Percentiles rank a stretch among this genome's conserved stretches.
Conservation (phyloP, 768 basidiomycete species). For the Favolaschia claudopus region DNA sequence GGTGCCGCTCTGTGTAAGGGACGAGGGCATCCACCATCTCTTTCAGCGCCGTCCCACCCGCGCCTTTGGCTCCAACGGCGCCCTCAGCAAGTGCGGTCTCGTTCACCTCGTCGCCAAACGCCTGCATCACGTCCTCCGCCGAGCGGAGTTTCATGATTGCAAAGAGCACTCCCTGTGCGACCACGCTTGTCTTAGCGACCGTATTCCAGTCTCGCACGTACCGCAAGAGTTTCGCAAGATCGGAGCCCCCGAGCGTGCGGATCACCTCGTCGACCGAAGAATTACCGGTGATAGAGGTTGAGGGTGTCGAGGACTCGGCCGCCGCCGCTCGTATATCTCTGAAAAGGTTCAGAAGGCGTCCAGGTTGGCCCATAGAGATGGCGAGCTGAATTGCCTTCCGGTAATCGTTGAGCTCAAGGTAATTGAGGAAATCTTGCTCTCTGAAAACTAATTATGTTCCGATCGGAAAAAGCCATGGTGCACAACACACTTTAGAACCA, state of each 20-base stretch:
- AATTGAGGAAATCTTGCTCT: slow-evolving; percentile 96
- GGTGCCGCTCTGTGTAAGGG: slow-evolving; percentile 95
- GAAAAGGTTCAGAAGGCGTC: slow-evolving; percentile 84
- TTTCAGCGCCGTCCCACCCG: slow-evolving; percentile 52
- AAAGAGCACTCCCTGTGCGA: slow-evolving; percentile 87
- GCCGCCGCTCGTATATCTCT: slow-evolving; percentile 56
- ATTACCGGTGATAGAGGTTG: slow-evolving; percentile 68
- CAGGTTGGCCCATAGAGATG: slow-evolving; percentile 92
- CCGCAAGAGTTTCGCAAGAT: slow-evolving; percentile 81
- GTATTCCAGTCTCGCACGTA: slow-evolving; percentile 95
- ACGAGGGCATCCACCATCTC: slow-evolving; percentile 87
- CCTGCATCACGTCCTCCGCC: slow-evolving; percentile 74
- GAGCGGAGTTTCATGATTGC: slow-evolving; percentile 81
- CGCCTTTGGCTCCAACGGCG: slow-evolving; percentile 23
- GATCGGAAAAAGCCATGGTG: not conserved
- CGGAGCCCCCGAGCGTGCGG: slow-evolving; percentile 69
- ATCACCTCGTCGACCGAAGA: slow-evolving; percentile 83
- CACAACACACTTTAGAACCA: slow-evolving; percentile 78
- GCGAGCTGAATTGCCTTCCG: slow-evolving; percentile 91
- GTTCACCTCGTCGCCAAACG: slow-evolving; percentile 59
- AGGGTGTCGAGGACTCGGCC: slow-evolving; percentile 20
- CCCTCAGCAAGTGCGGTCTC: slow-evolving; percentile 40
- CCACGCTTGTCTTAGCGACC: slow-evolving; percentile 82
- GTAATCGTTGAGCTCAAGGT: slow-evolving; percentile 87
- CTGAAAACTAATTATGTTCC: slow-evolving; percentile 50